Evolutionary conservation across 2,329 filamentous ascomycete genomes (phyloP), one percentile per base, ranked within the genome.

Genomic region (Clonostachys sp.): DNA sequence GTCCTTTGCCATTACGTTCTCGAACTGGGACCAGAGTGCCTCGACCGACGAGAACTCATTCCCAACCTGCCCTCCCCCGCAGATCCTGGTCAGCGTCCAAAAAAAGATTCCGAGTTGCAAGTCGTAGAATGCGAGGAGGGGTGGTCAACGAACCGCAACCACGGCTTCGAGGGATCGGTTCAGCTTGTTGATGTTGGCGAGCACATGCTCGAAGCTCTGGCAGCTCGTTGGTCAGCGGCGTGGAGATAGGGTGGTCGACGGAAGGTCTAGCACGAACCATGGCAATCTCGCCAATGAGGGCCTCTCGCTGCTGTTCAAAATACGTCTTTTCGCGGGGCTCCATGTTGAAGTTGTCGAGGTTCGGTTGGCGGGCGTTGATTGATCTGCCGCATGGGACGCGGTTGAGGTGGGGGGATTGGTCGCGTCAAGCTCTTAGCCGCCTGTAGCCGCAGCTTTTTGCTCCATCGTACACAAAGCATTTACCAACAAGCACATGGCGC

Each of bases 11-110:
- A 96, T 97, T 57, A 97, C 91, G 55, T 86, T 88, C 71, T 99
- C 94, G 61, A 99, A 97, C 60, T 95, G 90, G 38, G 89, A 95
- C 94, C 94, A 99, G 14, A 99, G 78, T 33, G 90, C 91, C 67
- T 99, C 94, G 41, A 99, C 94, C 5, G 90, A 91, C n/a, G 88
- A 86, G 69, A 99, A 96, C 61, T 99, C 94, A 67, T 96, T 96
- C 36, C 94, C 94, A 45, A 99, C 85, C 84, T 89, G 47, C 18
- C 43, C 7, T 2, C 36, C 36, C 24, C 6, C 20, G 1, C 24
- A 24, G 24, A 30, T 30, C 24, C 8, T 30, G 10, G 20, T 34
- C 17, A 45, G 35, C 14, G 16, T 9, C 44, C 16, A 9, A 18
- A 14, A 33, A 40, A 14, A 33, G 35, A 13, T 45, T 24, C 7